phyloP scores from a whole-genome alignment of 345 rosid species.

The Eucalyptus pumila region DNA sequence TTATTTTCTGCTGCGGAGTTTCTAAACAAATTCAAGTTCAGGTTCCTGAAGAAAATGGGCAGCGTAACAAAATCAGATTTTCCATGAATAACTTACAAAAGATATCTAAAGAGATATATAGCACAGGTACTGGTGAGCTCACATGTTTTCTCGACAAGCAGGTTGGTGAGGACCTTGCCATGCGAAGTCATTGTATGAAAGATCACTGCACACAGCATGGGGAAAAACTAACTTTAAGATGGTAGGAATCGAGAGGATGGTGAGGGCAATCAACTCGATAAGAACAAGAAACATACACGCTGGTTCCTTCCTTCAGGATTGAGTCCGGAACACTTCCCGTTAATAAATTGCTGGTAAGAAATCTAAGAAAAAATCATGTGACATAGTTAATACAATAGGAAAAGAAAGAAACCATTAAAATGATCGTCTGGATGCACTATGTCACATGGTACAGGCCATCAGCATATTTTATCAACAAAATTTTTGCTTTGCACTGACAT shows the following conservation, averaged over 20 bases:
- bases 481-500: neutral
- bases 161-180: slow-evolving; percentile 13
- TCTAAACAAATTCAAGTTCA: slow-evolving; percentile 20
- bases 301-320: slow-evolving; percentile 17
- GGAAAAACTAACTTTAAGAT: neutral
- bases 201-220: slow-evolving; percentile 21
- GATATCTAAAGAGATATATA: neutral
- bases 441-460: neutral
- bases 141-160: slow-evolving; percentile 26
- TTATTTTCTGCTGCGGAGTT: slow-evolving; percentile 11
- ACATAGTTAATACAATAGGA: neutral
- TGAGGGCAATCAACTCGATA: neutral
- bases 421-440: neutral
- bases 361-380: slow-evolving; percentile 1
- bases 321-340: slow-evolving; percentile 19
- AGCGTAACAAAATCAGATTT: neutral
- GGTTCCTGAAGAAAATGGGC: slow-evolving; percentile 9
- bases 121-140: neutral
- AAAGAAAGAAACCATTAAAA: neutral
- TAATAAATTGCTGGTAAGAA: slow-evolving; percentile 21
- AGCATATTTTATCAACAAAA: neutral
- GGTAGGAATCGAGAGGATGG: neutral
- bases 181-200: slow-evolving; percentile 36
- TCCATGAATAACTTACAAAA: neutral
- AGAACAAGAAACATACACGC: slow-evolving; percentile 12